phyloP scores from a whole-genome alignment of 257 asterid species.

The Sherardia arvensis region DNA sequence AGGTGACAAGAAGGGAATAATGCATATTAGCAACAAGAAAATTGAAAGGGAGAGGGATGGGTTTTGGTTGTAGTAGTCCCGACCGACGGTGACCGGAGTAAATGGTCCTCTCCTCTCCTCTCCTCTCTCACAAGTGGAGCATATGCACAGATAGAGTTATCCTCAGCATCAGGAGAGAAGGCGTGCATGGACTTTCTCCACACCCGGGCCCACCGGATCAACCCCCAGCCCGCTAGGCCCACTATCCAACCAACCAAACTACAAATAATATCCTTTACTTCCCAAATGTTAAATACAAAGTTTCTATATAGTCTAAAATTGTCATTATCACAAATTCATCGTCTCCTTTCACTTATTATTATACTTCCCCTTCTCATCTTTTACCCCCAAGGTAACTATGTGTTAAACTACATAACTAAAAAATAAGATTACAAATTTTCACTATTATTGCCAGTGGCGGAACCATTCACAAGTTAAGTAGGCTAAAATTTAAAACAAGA shows the following conservation, averaged over 20 bases:
- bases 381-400: too few relatives aligned
- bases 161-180: conserved; percentile 5
- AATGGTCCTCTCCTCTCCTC: conserved; percentile 10
- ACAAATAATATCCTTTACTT: too few relatives aligned
- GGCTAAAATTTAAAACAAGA: too few relatives aligned
- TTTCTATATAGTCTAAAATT: not conserved
- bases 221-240: conserved; percentile 3
- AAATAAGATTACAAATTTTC: too few relatives aligned
- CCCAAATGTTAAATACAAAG: too few relatives aligned
- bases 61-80: not conserved
- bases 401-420: too few relatives aligned
- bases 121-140: not conserved
- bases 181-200: conserved; percentile 26
- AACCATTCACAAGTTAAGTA: too few relatives aligned
- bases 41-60: not conserved
- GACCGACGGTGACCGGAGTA: not conserved
- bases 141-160: not conserved
- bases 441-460: too few relatives aligned
- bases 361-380: too few relatives aligned
- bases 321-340: too few relatives aligned
- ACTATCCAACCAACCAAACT: not conserved
- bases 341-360: too few relatives aligned
- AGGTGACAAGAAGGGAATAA: not conserved
- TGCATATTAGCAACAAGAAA: not conserved
- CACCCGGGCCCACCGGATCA: conserved; percentile 33